Evolutionary conservation across 78 protist species (phyloP).

Genomic region (Planoprotostelium fungivorum): DNA sequence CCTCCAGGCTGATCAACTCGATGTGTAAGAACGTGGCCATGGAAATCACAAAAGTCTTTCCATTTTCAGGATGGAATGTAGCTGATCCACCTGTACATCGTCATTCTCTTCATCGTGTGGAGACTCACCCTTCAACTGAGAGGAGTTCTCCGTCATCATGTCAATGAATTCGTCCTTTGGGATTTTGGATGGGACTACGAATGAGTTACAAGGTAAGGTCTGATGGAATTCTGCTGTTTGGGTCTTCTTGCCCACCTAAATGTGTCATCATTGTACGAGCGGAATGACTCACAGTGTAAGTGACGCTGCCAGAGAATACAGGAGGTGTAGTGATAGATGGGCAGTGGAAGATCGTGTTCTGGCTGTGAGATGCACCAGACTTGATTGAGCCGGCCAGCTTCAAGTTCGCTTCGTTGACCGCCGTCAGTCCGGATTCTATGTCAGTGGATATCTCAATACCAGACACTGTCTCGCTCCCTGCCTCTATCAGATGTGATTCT

Average conservation of each 20-base stretch:
- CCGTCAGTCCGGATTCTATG: not conserved
- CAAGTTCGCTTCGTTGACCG: not conserved
- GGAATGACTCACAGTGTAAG: not conserved
- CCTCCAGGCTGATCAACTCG: not conserved
- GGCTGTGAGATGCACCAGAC: not conserved
- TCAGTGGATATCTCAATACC: not conserved
- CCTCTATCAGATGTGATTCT: not conserved
- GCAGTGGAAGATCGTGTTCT: not conserved
- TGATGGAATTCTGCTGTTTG: not conserved
- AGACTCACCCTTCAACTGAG: not conserved
- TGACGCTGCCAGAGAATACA: not conserved
- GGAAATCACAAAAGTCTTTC: not conserved
- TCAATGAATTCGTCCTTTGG: not conserved
- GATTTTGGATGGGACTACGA: not conserved
- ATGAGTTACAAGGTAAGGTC: not conserved
- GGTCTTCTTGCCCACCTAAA: not conserved
- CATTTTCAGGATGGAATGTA: not conserved
- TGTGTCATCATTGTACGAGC: not conserved
- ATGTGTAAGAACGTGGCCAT: not conserved
- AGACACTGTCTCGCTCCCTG: not conserved
- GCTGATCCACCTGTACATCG: not conserved
- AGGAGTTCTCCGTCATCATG: not conserved
- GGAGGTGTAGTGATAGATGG: not conserved
- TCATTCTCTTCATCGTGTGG: too few species aligned
- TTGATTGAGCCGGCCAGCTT: not conserved